A percentile compares a stretch with the other conserved stretches of the same genome.
Evolutionary conservation across 2,329 filamentous ascomycete species (phyloP).

Genomic region (Pseudogymnoascus sp.): DNA sequence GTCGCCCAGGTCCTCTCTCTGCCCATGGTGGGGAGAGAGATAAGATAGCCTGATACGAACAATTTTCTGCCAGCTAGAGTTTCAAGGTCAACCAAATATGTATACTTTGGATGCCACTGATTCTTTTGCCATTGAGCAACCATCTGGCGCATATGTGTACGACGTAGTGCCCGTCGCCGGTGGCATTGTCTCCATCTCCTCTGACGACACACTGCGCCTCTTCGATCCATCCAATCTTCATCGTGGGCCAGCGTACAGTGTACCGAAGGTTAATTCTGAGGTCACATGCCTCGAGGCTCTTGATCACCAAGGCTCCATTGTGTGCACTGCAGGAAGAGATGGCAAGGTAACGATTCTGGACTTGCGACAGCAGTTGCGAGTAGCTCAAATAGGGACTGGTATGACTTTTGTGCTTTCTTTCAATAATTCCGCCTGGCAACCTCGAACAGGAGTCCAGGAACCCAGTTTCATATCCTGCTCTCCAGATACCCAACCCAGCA

Average conservation of each 20-base stretch:
- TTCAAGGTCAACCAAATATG: conserved; percentile 21
- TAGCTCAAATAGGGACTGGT: conserved; percentile 1
- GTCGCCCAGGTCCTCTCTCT: background rate
- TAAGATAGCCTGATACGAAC: conserved; percentile 6
- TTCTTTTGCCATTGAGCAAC: conserved; percentile 22
- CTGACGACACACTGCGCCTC: conserved; percentile 61
- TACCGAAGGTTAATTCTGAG: conserved; percentile 51
- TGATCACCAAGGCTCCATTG: conserved; percentile 42
- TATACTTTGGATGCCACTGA: conserved; percentile 23
- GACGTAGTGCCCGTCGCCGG: conserved; percentile 29
- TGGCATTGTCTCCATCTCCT: conserved; percentile 46
- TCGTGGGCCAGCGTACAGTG: conserved; percentile 40
- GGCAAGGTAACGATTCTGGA: conserved; percentile 63
- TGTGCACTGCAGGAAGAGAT: conserved; percentile 66
- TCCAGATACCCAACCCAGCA: too few species aligned
- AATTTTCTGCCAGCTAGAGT: background rate
- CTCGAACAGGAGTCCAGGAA: too few species aligned
- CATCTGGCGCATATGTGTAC: conserved; percentile 36
- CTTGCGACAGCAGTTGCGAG: conserved; percentile 34
- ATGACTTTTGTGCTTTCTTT: background rate
- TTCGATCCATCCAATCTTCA: conserved; percentile 54
- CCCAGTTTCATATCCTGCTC: too few species aligned
- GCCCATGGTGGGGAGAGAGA: background rate
- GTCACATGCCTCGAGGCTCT: conserved; percentile 55
- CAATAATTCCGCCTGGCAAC: background rate